Evolutionary conservation across 495 filamentous ascomycete species (phyloP), one percentile per base, ranked within the genome.

Genomic region (Diplogelasinospora grovesii): DNA sequence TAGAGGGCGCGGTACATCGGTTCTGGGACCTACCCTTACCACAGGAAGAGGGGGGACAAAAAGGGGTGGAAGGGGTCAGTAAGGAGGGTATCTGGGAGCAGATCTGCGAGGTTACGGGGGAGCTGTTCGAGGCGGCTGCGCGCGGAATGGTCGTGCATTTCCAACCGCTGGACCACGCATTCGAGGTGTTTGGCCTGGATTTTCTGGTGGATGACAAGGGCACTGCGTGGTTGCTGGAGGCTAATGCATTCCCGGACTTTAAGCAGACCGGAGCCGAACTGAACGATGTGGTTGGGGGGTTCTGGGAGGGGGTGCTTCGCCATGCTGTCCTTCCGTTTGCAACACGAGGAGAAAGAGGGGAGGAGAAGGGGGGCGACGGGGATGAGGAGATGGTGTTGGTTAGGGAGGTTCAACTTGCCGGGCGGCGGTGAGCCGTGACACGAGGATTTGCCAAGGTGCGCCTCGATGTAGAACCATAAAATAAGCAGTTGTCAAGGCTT

Each of bases 191-290:
- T 54, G 92, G 92, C 1, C 51, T 97, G 18, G 92, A 98, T 55
- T 98, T 93, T 56, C 50, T 98, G 46, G 80, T 95, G 9, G 86
- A 89, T 58, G 73, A 60, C 4, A 32, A 46, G 3, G 79, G 78
- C 0, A 70, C 42, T 3, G 75, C 78, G 15, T 95, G 75, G 73
- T 61, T 97, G 53, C 60, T 98, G 36, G 92, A 98, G 69, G 74
- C 94, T n/a, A 98, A 98, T 64, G 84, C 90, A 1, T 98, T 89
- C 60, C 92, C 92, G 31, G 92, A 98, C 63, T 96, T 96, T 53
- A 77, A 61, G 53, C 90, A 96, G 75, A 95, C 87, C 9, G 90
- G 92, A 2, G 78, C 76, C 8, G 76, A 81, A 34, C 59, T 86
- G 42, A 79, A 68, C 51, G 73, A 66, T 4, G 60, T 96, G 39